A percentile compares a stretch with the other conserved stretches of the same genome.
Evolutionary conservation across 2,329 filamentous ascomycete genomes (phyloP).

Genomic region (Fusarium pininemorale): DNA sequence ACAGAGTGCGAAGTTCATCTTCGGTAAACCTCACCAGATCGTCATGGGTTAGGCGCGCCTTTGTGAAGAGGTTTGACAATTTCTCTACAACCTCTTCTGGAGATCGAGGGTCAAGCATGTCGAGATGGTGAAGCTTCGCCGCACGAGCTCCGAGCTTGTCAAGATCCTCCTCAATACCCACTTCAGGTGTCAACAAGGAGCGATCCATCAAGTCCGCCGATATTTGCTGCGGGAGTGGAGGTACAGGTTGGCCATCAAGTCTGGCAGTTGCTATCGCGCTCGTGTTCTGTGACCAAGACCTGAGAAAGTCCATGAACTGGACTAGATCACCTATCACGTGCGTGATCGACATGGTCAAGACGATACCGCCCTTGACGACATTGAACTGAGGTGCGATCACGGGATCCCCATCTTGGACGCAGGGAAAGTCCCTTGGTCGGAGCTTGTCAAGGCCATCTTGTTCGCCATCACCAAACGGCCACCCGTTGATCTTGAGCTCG

Average conservation of each 20-base stretch:
- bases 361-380: neutral
- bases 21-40: neutral
- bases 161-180: neutral
- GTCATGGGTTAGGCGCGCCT: neutral
- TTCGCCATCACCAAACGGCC: conserved; percentile 8
- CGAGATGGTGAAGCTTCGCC: neutral
- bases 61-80: neutral
- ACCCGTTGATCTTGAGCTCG: neutral
- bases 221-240: neutral
- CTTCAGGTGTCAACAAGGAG: neutral
- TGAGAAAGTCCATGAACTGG: conserved; percentile 3
- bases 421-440: neutral
- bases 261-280: neutral
- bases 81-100: neutral
- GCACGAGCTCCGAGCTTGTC: neutral
- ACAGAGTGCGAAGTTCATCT: neutral
- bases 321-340: conserved; percentile 11
- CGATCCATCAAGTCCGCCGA: neutral
- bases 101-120: conserved; percentile 1
- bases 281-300: conserved; percentile 6
- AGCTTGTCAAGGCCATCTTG: conserved; percentile 9
- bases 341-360: conserved; percentile 11
- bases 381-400: conserved; percentile 9
- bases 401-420: conserved; percentile 1
- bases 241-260: neutral